These are phyloP conservation scores for Hemileccinum impolitum DNA, from an alignment of 768 basidiomycete genomes.

Conservation along the genomic window DNA sequence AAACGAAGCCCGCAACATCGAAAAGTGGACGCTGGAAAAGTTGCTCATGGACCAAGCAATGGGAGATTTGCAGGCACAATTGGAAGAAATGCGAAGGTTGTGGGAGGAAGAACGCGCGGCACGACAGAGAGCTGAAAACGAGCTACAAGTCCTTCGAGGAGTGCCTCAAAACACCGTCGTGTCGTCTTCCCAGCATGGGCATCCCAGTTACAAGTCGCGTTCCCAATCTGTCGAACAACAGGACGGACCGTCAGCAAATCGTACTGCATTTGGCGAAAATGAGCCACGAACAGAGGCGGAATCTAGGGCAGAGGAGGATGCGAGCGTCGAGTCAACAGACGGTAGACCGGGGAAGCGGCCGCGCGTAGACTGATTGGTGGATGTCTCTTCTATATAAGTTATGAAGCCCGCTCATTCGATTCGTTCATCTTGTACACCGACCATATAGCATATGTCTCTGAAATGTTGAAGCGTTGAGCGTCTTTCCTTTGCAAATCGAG, in stretches of 20 bases:
- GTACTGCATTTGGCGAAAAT: conserved; percentile 11
- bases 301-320: conserved; percentile 15
- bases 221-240: conserved; percentile 30
- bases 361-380: conserved; percentile 26
- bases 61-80: conserved; percentile 79
- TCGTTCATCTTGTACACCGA: conserved; percentile 9
- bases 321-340: conserved; percentile 18
- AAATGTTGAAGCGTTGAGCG: background rate
- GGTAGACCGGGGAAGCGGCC: conserved; percentile 29
- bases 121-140: conserved; percentile 59
- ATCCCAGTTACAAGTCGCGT: conserved; percentile 14
- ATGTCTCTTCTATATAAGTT: conserved; percentile 12
- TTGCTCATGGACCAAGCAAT: conserved; percentile 89
- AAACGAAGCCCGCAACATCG: conserved; percentile 86
- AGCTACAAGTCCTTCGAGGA: conserved; percentile 55
- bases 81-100: conserved; percentile 76
- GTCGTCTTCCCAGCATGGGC: conserved; percentile 16
- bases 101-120: conserved; percentile 75
- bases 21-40: conserved; percentile 93
- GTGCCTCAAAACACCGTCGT: conserved; percentile 17
- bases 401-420: conserved; percentile 11
- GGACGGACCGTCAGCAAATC: conserved; percentile 13
- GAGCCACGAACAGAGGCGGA: conserved; percentile 24
- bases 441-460: conserved; percentile 6
- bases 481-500: too few species aligned